These are phyloP conservation scores for Umbilicus rupestris DNA, from an alignment of 164 flowering plant species.

Conservation along the genomic window DNA sequence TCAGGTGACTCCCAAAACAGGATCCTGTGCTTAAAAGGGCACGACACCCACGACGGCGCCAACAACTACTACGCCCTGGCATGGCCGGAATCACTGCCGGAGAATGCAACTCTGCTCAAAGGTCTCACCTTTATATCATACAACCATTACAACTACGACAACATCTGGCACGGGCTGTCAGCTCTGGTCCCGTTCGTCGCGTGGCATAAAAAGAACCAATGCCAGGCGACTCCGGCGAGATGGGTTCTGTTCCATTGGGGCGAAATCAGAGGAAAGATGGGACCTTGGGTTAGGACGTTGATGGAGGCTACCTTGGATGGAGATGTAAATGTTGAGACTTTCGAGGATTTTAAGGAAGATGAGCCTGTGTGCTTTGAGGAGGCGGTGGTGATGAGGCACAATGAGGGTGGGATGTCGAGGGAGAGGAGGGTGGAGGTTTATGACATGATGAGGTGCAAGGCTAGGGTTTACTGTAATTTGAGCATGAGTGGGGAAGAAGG, in stretches of 20 bases:
- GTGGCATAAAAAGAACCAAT: conserved; percentile 44
- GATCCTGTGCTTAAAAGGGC: conserved; percentile 57
- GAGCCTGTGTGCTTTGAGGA: conserved; percentile 42
- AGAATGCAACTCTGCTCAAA: conserved; percentile 33
- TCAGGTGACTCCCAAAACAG: conserved; percentile 43
- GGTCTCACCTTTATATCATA: conserved; percentile 65
- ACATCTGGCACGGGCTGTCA: conserved; percentile 80
- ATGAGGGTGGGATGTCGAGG: conserved; percentile 61
- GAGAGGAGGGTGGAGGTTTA: conserved; percentile 43
- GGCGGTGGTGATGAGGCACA: conserved; percentile 76
- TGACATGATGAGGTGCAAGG: conserved; percentile 68
- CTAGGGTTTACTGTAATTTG: conserved; percentile 46
- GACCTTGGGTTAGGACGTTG: conserved; percentile 36
- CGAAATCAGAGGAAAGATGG: conserved; percentile 46
- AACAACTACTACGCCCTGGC: conserved; percentile 69
- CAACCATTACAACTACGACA: conserved; percentile 55
- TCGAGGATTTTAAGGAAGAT: conserved; percentile 21
- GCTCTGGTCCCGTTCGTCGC: conserved; percentile 57
- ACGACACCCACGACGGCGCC: conserved; percentile 52
- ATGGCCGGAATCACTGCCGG: conserved; percentile 53
- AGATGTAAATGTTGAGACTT: conserved; percentile 25
- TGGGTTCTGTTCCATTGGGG: conserved; percentile 79
- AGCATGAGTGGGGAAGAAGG: conserved; percentile 14
- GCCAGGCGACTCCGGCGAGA: conserved; percentile 33
- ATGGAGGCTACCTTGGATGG: conserved; percentile 45